A percentile compares a stretch with the other conserved stretches of the same genome.
These are phyloP conservation scores for Chimonanthus salicifolius DNA, from an alignment of 164 flowering plant genomes.

Conservation along the genomic window DNA sequence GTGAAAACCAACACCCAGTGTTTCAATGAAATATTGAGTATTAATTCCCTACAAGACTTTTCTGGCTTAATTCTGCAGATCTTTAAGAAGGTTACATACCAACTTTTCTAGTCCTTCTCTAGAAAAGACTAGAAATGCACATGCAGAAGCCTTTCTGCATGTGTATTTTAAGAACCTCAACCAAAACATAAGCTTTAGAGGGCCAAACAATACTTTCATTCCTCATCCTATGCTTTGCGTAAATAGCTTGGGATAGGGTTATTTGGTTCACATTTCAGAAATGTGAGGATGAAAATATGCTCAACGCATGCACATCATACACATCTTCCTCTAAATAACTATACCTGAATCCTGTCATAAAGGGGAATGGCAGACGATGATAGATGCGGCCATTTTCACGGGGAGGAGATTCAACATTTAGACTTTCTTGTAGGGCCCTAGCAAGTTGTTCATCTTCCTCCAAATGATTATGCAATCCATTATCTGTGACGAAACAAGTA, in stretches of 20 bases:
- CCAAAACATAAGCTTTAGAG: neutral
- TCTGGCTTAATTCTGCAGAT: neutral
- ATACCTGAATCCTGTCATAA: conserved; percentile 63
- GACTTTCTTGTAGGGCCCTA: conserved; percentile 76
- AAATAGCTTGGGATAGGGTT: neutral
- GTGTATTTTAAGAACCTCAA: neutral
- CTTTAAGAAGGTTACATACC: neutral
- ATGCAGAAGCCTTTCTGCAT: neutral
- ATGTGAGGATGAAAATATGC: neutral
- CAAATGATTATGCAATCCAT: conserved; percentile 29
- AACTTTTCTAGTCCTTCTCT: neutral
- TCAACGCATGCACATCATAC: neutral
- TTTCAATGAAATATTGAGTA: too few relatives aligned
- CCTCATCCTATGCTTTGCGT: neutral
- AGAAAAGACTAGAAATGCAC: too few relatives aligned
- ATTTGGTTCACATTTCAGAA: neutral
- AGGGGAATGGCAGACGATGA: conserved; percentile 48
- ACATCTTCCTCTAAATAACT: neutral
- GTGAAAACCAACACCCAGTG: too few relatives aligned
- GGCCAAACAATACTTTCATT: neutral
- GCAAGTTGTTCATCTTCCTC: conserved; percentile 88
- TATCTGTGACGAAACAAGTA: conserved; percentile 23
- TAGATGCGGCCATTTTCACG: conserved; percentile 27
- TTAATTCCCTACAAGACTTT: too few relatives aligned
- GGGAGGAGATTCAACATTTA: conserved; percentile 49